phyloP scores from a whole-genome alignment of 495 filamentous ascomycete genomes.

The Letharia columbiana region DNA sequence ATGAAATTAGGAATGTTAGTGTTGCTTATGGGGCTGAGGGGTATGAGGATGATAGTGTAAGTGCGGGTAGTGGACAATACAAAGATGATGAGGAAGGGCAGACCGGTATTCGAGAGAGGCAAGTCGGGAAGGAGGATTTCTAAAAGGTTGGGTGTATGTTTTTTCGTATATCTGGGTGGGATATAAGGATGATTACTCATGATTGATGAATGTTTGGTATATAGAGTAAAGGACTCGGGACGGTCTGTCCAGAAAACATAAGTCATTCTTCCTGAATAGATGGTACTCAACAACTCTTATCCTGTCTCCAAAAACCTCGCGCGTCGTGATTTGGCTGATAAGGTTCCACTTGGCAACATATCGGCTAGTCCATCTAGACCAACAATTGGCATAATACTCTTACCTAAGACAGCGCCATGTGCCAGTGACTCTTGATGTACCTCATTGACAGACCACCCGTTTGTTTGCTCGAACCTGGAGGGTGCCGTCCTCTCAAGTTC shows the following conservation, averaged over 20 bases:
- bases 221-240: not conserved
- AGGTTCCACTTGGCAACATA: no score
- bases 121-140: slow-evolving; percentile 4
- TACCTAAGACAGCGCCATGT: no score
- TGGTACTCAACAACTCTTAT: no score
- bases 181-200: not conserved
- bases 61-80: slow-evolving; percentile 12
- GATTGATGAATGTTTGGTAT: not conserved
- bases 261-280: no score
- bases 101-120: slow-evolving; percentile 5
- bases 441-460: no score
- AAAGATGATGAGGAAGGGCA: slow-evolving; percentile 16
- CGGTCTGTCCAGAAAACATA: not conserved
- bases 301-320: no score
- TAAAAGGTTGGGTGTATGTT: not conserved
- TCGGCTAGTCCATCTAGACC: no score
- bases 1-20: slow-evolving; percentile 27
- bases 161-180: not conserved
- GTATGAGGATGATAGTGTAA: slow-evolving; percentile 18
- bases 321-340: no score
- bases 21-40: slow-evolving; percentile 24
- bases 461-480: no score
- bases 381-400: no score
- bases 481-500: no score
- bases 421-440: no score